These are phyloP conservation scores for Cutaneotrichosporon sp. DNA, from an alignment of 1,284 basidiomycete species.

Conservation along the genomic window DNA sequence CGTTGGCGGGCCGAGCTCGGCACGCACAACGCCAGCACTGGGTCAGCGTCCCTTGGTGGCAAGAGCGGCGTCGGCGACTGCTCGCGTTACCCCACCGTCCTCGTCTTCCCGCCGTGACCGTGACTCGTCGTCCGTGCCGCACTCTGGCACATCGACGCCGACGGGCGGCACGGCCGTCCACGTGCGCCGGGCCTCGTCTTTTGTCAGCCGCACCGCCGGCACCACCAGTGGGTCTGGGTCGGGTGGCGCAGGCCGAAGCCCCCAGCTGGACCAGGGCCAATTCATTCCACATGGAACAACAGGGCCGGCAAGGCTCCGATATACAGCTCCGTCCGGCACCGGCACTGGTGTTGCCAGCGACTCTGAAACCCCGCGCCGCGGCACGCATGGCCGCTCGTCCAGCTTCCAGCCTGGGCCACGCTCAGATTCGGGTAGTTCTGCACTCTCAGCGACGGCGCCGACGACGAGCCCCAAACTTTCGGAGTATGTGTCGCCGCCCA, in stretches of 20 bases:
- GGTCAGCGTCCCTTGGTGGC: constrained; percentile 2
- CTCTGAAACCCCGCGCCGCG: neutral
- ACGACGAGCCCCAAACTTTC: no score
- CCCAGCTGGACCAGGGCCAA: neutral
- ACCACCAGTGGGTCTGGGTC: neutral
- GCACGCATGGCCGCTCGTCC: neutral
- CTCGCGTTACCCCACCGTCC: neutral
- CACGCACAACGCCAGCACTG: neutral
- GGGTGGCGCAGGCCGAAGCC: neutral
- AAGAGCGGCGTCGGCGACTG: neutral
- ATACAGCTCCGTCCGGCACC: neutral
- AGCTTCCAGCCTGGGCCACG: neutral
- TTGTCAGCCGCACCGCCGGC: neutral
- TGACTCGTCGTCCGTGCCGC: neutral
- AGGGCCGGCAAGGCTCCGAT: neutral
- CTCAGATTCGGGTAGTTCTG: constrained; percentile 2
- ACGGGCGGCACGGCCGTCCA: neutral
- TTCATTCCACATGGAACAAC: neutral
- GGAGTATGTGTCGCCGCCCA: no score
- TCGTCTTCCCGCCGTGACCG: neutral
- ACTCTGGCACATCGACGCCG: neutral
- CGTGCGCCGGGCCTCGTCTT: neutral
- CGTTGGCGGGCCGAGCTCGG: neutral
- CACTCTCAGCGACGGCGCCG: neutral
- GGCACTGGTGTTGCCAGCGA: neutral